Evolutionary conservation across 768 basidiomycete genomes (phyloP).

Genomic region (Strobilomyces dryophilus): DNA sequence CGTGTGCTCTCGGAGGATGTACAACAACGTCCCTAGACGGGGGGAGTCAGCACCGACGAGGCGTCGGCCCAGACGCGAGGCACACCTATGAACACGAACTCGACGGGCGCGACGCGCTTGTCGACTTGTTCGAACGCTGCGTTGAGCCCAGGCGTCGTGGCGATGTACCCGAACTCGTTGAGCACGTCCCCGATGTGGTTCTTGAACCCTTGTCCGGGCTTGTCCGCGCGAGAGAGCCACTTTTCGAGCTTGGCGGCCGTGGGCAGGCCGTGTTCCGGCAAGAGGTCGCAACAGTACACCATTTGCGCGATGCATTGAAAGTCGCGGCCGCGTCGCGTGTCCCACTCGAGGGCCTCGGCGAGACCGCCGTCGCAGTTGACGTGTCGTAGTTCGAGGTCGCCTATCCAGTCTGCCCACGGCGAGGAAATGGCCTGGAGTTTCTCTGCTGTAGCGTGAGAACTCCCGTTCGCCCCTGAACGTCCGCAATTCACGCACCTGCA

Average conservation of each 20-base stretch:
- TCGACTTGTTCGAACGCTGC: slow-evolving; percentile 49
- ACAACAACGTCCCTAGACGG: slow-evolving; percentile 62
- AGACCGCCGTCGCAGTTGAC: slow-evolving; percentile 60
- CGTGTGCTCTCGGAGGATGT: slow-evolving; percentile 40
- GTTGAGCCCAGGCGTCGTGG: slow-evolving; percentile 37
- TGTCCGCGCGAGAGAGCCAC: slow-evolving; percentile 32
- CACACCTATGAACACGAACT: slow-evolving; percentile 79
- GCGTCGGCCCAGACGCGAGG: no score
- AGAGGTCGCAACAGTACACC: slow-evolving; percentile 59
- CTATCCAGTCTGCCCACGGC: slow-evolving; percentile 65
- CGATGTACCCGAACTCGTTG: slow-evolving; percentile 51
- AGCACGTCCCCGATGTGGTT: slow-evolving; percentile 50
- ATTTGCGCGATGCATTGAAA: slow-evolving; percentile 73
- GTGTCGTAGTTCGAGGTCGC: slow-evolving; percentile 51
- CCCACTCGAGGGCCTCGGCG: slow-evolving; percentile 52
- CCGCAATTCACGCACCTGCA: slow-evolving; percentile 44
- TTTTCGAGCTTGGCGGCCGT: slow-evolving; percentile 55
- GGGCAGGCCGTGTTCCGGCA: slow-evolving; percentile 45
- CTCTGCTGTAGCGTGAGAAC: slow-evolving; percentile 41
- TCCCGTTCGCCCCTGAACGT: neutral
- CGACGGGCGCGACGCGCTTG: slow-evolving; percentile 64
- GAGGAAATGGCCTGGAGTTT: slow-evolving; percentile 78
- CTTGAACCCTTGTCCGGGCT: slow-evolving; percentile 49
- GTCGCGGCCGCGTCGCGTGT: slow-evolving; percentile 65
- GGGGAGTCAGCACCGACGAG: neutral